These are phyloP conservation scores for Globisporangium splendens DNA, from an alignment of 352 stramenopile genomes.

Conservation along the genomic window DNA sequence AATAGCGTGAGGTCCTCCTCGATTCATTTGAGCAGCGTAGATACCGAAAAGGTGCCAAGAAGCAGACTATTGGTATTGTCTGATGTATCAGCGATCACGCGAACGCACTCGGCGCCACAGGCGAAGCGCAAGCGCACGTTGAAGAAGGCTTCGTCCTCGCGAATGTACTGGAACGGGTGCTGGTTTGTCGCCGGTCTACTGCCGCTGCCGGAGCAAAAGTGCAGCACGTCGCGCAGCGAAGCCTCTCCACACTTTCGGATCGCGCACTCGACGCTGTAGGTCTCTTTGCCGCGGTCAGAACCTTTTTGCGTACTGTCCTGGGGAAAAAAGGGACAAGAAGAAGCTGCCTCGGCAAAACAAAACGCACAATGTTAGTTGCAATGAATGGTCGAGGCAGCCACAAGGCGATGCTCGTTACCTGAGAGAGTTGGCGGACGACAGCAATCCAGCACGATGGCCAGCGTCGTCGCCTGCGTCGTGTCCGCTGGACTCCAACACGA, in stretches of 20 bases:
- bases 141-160: slow-evolving; percentile 51
- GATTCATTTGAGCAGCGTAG: slow-evolving; percentile 53
- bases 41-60: slow-evolving; percentile 35
- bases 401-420: slow-evolving; percentile 13
- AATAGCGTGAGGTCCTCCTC: slow-evolving; percentile 51
- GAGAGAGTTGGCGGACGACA: slow-evolving; percentile 41
- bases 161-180: slow-evolving; percentile 30
- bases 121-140: slow-evolving; percentile 51
- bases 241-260: slow-evolving; percentile 29
- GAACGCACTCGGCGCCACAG: slow-evolving; percentile 34
- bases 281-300: not conserved
- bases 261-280: slow-evolving; percentile 28
- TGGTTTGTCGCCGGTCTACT: not conserved
- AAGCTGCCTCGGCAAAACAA: slow-evolving; percentile 14
- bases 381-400: no score
- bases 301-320: slow-evolving; percentile 13
- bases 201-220: slow-evolving; percentile 13
- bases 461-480: slow-evolving; percentile 1
- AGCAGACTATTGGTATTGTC: slow-evolving; percentile 18
- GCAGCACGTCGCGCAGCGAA: slow-evolving; percentile 30
- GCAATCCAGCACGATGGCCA: slow-evolving; percentile 20
- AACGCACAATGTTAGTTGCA: no score
- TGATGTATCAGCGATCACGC: slow-evolving; percentile 30
- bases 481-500: slow-evolving; percentile 17
- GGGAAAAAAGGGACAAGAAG: slow-evolving; percentile 29